Base-by-base conservation (phyloP, 2,329 filamentous ascomycete species). In the Diaporthe helianthi region DNA sequence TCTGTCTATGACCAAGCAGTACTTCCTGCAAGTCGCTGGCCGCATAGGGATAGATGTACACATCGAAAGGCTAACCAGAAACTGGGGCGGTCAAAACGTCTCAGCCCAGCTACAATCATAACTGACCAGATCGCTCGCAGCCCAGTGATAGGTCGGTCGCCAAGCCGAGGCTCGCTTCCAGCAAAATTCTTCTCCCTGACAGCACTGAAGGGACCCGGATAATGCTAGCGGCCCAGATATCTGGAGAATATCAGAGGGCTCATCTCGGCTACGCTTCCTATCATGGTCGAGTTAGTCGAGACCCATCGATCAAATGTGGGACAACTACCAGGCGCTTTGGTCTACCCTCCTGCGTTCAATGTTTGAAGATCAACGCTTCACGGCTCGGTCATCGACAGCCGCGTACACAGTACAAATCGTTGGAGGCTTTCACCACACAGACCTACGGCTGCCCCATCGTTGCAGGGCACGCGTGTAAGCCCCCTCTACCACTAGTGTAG, bases 251-350 rank as follows among this genome's bases (percentile, higher is more conserved):
- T 9, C 29, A 36, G 26, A 47, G 29, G 19, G 29, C 6, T 49
- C 58, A 61, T 63, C 58, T 63, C 58, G 58, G 58, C 44, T 63
- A 31, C 44, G 29, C 44, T 49, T 49, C 44, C 58, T 47, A 22
- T 24, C n/a, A 36, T 8, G 58, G 58, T 63, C 29, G 44, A 47
- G 47, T 49, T 36, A 49, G 36, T 63, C 58, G 58, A 63, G 58
- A 63, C 58, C 58, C 58, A 63, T 63, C 29, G 44, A 47, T 49
- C 58, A 63, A 63, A 61, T 61, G 58, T 47, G 58, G 58, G 58
- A 61, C 58, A 29, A 47, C 58, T 61, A 26, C 58, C 47, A 41
- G 58, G 41, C 44, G 58, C 58, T 63, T 63, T 63, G 58, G 49
- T 47, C 8, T 36, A 49, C 44, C 29, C 58, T 36, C 58, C 24